Conservation (phyloP, 2,329 filamentous ascomycete genomes). For the Fusarium goolgardi region DNA sequence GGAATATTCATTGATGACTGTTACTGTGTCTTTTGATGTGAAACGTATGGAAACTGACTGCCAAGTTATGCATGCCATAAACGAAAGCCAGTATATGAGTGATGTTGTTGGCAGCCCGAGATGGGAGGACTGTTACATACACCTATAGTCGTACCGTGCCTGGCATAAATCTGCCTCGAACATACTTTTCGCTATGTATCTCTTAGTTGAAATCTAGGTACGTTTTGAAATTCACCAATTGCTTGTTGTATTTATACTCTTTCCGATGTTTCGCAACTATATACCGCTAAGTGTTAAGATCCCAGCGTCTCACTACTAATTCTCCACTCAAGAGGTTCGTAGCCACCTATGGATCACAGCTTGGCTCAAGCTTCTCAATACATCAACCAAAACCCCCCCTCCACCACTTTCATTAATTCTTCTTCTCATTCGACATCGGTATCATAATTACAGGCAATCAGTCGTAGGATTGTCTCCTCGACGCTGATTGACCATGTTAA, state of each 20-base stretch:
- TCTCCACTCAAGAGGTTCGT: constrained; percentile 15
- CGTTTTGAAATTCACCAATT: neutral
- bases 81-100: neutral
- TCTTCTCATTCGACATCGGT: neutral
- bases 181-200: neutral
- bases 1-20: constrained; percentile 27
- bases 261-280: neutral
- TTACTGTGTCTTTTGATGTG: neutral
- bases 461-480: neutral
- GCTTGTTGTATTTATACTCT: neutral
- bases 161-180: neutral
- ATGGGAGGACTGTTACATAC: no score
- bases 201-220: no score
- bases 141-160: no score
- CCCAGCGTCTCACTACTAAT: constrained; percentile 11
- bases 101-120: neutral
- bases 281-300: neutral
- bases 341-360: constrained; percentile 1
- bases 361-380: constrained; percentile 3
- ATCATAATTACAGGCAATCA: neutral
- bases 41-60: neutral
- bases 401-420: neutral
- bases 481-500: constrained; percentile 50
- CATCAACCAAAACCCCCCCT: neutral
- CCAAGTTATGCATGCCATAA: neutral